Base-by-base conservation (phyloP, 2,329 filamentous ascomycete genomes). In the Ceratocystis variospora region DNA sequence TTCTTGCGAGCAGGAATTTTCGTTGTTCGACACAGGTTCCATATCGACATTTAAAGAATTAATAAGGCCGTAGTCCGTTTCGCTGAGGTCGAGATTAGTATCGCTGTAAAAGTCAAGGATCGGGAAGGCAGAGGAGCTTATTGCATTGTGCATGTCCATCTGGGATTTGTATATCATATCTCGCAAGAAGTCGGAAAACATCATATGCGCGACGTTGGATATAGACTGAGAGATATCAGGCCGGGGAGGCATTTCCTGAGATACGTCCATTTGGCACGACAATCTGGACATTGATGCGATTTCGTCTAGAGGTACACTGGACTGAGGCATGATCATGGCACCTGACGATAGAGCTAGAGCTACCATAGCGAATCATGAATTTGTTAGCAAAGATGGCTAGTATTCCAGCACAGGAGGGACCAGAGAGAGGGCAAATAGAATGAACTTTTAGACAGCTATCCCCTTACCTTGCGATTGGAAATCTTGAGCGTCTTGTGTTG, bases 101-200 rank as follows among this genome's bases (percentile, higher is more conserved):
- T 82, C 76, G 64, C 79, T 76, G 68, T 79, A 81, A 69, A 81
- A 81, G 69, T 82, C 77, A 6, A 82, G 71, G 3, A 81, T 76
- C 19, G 75, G 75, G 15, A 79, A 73, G 0, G 76, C 77, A 65
- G 78, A 78, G 3, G 73, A 70, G 66, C 77, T 77, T n/a, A 72
- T 64, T 73, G 75, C n/a, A 48, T 50, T 44, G 33, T 72, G 69
- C 6, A 73, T 68, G 28, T 77, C 73, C 28, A 77, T 69, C 1
- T 76, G 73, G 46, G 78, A 76, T n/a, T 81, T 76, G 66, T 79
- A 81, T 17, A 83, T 73, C 12, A 82, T 76, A 53, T 80, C 78
- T 5, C 78, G 77, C 15, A 83, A 72, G 62, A 82, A 82, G 63
- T 81, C 79, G 19, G 77, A 76, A 68, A 82, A 81, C 1, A 78